Conservation (phyloP, 192 early-diverging fungal species). For the Powellomyces hirtus region DNA sequence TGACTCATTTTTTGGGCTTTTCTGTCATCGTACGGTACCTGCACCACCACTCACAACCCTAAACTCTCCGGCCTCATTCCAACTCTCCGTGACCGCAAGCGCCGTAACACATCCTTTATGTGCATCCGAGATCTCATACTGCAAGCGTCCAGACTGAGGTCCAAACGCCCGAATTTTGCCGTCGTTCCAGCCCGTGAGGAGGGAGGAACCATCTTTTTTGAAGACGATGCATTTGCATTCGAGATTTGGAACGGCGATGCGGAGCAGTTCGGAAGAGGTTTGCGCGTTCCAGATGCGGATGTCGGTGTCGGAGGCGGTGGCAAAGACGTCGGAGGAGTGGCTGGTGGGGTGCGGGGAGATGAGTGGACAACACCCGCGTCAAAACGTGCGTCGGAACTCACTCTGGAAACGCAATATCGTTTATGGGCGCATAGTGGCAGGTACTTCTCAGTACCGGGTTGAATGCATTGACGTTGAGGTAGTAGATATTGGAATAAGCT, state of each 20-base stretch:
- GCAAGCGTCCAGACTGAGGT: conserved; percentile 55
- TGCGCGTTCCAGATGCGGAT: conserved; percentile 57
- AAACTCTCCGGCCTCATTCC: conserved; percentile 41
- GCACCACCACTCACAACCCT: conserved; percentile 56
- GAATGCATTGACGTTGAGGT: conserved; percentile 37
- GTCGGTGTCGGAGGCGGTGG: conserved; percentile 57
- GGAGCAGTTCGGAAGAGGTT: conserved; percentile 47
- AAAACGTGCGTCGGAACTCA: conserved; percentile 10
- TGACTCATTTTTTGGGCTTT: background rate
- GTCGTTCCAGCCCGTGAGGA: conserved; percentile 59
- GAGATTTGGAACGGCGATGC: conserved; percentile 57
- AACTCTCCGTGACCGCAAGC: conserved; percentile 46
- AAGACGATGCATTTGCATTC: conserved; percentile 61
- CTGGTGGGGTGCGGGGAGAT: conserved; percentile 12
- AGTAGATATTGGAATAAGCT: conserved; percentile 54
- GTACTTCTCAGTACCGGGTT: conserved; percentile 41
- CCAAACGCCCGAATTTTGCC: conserved; percentile 64
- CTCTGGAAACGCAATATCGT: conserved; percentile 55
- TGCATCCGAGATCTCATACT: conserved; percentile 59
- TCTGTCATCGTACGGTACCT: conserved; percentile 26
- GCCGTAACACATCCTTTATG: conserved; percentile 57
- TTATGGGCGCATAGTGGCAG: conserved; percentile 55
- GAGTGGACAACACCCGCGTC: background rate
- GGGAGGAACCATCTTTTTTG: conserved; percentile 53
- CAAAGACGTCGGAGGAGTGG: conserved; percentile 54